Percentiles rank a stretch among this genome's conserved stretches.
These are phyloP conservation scores for Apocynum venetum DNA, from an alignment of 257 asterid genomes.

Conservation along the genomic window DNA sequence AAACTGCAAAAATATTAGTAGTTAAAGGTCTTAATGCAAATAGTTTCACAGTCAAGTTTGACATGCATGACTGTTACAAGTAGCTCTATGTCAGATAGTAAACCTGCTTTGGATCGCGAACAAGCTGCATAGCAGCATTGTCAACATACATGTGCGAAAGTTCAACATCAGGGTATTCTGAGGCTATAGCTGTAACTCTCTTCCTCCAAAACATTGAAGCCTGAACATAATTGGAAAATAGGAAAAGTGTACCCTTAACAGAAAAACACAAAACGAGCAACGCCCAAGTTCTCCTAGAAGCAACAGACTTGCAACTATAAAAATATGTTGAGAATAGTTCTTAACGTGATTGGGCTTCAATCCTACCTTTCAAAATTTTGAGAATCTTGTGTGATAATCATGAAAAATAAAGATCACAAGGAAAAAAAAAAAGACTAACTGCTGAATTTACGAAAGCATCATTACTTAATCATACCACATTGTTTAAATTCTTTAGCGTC, in stretches of 20 bases:
- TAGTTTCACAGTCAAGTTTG: slow-evolving; percentile 9
- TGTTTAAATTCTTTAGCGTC: not conserved
- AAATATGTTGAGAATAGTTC: not conserved
- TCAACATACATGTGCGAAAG: slow-evolving; percentile 98
- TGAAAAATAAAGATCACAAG: not conserved
- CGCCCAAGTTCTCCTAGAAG: not conserved
- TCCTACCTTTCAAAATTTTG: not conserved
- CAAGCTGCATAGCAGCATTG: slow-evolving; percentile 99
- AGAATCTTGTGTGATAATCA: not conserved
- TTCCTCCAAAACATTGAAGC: slow-evolving; percentile 98
- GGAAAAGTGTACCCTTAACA: not conserved
- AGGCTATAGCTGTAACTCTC: slow-evolving; percentile 57
- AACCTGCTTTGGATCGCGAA: slow-evolving; percentile 96
- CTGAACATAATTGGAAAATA: slow-evolving; percentile 28
- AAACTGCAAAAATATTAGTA: slow-evolving; percentile 55
- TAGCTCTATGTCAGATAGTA: not conserved
- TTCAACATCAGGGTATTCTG: slow-evolving; percentile 89
- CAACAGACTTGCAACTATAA: not conserved
- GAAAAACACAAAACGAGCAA: not conserved
- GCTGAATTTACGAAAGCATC: not conserved
- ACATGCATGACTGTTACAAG: slow-evolving; percentile 4
- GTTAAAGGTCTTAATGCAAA: slow-evolving; percentile 10
- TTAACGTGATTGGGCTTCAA: not conserved
- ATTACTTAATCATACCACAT: not conserved
- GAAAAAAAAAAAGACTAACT: not conserved